A percentile compares a stretch with the other conserved stretches of the same genome.
Conservation (phyloP, 208 protist species). For the Zelonia costaricensis region DNA sequence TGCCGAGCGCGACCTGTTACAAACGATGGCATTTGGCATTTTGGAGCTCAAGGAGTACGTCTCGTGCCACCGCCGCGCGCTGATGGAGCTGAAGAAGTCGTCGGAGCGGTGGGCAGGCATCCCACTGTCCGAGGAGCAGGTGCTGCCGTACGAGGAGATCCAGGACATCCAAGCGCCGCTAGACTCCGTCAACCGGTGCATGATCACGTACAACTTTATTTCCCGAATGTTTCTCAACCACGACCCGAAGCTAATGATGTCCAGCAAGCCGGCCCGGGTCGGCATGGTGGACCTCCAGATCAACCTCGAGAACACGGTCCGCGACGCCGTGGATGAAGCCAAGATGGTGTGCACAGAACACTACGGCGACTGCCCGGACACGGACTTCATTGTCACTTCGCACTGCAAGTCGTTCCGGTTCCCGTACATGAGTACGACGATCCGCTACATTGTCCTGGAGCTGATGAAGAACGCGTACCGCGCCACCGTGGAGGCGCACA, state of each 20-base stretch:
- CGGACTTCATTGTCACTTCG: slow-evolving; percentile 74
- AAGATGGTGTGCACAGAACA: slow-evolving; percentile 87
- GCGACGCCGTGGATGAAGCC: slow-evolving; percentile 84
- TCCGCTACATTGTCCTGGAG: slow-evolving; percentile 95
- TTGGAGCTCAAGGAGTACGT: slow-evolving; percentile 84
- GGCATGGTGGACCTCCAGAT: slow-evolving; percentile 88
- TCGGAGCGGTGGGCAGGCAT: slow-evolving; percentile 36
- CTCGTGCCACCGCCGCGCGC: slow-evolving; percentile 55
- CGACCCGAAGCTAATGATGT: slow-evolving; percentile 17
- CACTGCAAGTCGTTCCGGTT: slow-evolving; percentile 73
- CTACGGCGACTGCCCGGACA: slow-evolving; percentile 91
- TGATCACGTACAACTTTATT: slow-evolving; percentile 88
- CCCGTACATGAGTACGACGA: slow-evolving; percentile 93
- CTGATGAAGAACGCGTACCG: slow-evolving; percentile 96
- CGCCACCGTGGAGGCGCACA: slow-evolving; percentile 86
- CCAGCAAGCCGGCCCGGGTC: slow-evolving; percentile 39
- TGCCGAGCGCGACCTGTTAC: slow-evolving; percentile 60
- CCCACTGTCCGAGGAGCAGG: slow-evolving; percentile 37
- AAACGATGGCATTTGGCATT: slow-evolving; percentile 80
- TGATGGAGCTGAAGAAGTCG: slow-evolving; percentile 51
- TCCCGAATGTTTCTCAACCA: slow-evolving; percentile 80
- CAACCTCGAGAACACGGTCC: slow-evolving; percentile 84
- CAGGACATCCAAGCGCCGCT: slow-evolving; percentile 66
- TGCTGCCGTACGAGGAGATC: slow-evolving; percentile 60
- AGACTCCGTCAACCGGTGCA: slow-evolving; percentile 60